Evolutionary conservation across 345 rosid genomes (phyloP), one percentile per base, ranked within the genome.

Genomic region (Salix arbutifolia): DNA sequence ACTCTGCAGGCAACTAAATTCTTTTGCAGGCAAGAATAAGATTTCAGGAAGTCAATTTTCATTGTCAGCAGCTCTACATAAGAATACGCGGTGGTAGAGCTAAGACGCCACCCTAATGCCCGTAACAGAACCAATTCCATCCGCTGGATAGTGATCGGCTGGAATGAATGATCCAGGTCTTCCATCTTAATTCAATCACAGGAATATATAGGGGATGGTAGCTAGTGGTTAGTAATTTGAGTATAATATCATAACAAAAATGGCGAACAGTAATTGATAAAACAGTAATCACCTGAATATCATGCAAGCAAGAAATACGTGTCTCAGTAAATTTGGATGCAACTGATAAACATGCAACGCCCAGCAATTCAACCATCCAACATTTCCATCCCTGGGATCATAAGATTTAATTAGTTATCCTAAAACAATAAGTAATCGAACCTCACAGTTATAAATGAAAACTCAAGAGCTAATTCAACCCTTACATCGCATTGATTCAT

Each of bases 341-440:
- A 10, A 92, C 83, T 1, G 91, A 91, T 75, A 94, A 80, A 76
- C 96, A 90, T 19, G 97, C 87, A 5, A 92, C 64, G 1, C 85
- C 78, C 3, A 90, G 64, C 65, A 92, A 74, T 68, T 94, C 92
- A 66, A 88, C 83, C 94, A 91, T 91, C 94, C 96, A 91, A 16
- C 78, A 70, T 11, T 85, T 83, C 96, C 94, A 90, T 76, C 65
- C 90, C 98, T 92, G 78, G 23, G 40, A 40, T 40, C 44, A 40
- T 40, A 40, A 40, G 44, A 40, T 40, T 40, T 40, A 40, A 40
- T 10, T 11, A 10, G 44, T 40, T 40, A 40, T 10, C 44, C 12
- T 2, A 40, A 40, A 60, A 42, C 30, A 42, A 37, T 9, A 42
- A 23, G 14, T 6, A 17, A 77, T 23, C 21, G 52, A 66, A 61